phyloP scores from a whole-genome alignment of 2,329 filamentous ascomycete species.

The Nemania sp. region DNA sequence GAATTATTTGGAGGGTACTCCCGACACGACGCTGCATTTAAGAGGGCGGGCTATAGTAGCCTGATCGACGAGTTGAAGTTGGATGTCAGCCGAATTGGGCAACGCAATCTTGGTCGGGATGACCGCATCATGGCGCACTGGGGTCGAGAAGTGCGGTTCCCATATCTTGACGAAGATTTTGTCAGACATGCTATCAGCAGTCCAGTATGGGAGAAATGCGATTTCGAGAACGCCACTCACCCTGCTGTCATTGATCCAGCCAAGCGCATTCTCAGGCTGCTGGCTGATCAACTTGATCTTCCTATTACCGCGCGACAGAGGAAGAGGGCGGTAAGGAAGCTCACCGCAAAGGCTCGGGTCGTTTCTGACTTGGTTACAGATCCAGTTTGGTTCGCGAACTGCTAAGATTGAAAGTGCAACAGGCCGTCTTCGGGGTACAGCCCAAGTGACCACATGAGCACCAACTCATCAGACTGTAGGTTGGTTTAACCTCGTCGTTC shows the following conservation, averaged over 20 bases:
- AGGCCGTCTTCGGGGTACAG: slow-evolving; percentile 69
- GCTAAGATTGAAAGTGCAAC: slow-evolving; percentile 73
- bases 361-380: slow-evolving; percentile 49
- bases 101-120: slow-evolving; percentile 92
- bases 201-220: slow-evolving; percentile 84
- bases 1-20: slow-evolving; percentile 95
- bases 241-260: slow-evolving; percentile 66
- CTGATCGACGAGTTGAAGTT: slow-evolving; percentile 82
- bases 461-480: slow-evolving; percentile 9
- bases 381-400: slow-evolving; percentile 80
- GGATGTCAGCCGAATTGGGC: slow-evolving; percentile 82
- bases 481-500: not conserved
- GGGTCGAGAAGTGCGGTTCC: slow-evolving; percentile 86
- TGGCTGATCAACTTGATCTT: slow-evolving; percentile 77
- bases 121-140: slow-evolving; percentile 90
- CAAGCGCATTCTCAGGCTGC: slow-evolving; percentile 77
- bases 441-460: slow-evolving; percentile 50
- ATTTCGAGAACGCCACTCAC: slow-evolving; percentile 64
- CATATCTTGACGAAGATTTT: slow-evolving; percentile 85
- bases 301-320: slow-evolving; percentile 75
- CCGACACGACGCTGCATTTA: slow-evolving; percentile 78
- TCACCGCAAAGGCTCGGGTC: not conserved
- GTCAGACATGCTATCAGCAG: slow-evolving; percentile 76
- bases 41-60: slow-evolving; percentile 67
- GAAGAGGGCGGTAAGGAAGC: slow-evolving; percentile 75